These are phyloP conservation scores for Apocynum venetum DNA, from an alignment of 257 asterid genomes.

Conservation along the genomic window DNA sequence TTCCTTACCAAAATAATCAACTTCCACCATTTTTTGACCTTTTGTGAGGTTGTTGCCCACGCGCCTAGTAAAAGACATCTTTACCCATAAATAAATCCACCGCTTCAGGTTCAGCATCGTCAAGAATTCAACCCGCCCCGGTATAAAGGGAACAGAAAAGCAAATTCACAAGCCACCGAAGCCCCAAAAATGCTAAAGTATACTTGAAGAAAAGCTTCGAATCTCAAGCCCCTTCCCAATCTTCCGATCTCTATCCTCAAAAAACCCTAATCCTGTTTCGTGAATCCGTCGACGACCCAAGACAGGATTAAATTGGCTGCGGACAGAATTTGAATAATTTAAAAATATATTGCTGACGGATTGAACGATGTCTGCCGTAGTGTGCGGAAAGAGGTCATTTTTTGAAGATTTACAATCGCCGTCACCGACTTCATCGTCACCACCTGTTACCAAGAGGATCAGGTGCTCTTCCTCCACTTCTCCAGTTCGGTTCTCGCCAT, in stretches of 20 bases:
- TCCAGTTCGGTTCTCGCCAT: constrained; percentile 42
- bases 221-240: constrained; percentile 10
- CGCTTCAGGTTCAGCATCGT: background rate
- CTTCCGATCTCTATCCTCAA: constrained; percentile 12
- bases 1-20: too few species aligned
- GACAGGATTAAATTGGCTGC: background rate
- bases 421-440: constrained; percentile 50
- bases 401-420: constrained; percentile 60
- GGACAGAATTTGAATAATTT: background rate
- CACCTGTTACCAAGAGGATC: constrained; percentile 54
- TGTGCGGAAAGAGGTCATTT: constrained; percentile 84
- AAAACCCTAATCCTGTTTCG: constrained; percentile 12
- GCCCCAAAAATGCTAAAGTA: background rate
- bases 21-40: too few species aligned
- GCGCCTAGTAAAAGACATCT: background rate
- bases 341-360: constrained; percentile 10
- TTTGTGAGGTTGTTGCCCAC: background rate
- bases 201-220: constrained; percentile 35
- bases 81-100: background rate
- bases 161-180: background rate
- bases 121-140: background rate
- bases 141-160: background rate
- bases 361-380: constrained; percentile 63
- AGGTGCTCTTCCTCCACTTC: constrained; percentile 50
- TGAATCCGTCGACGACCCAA: background rate